phyloP scores from a whole-genome alignment of 2,329 filamentous ascomycete species.

The Ascochyta viciae-villosae region DNA sequence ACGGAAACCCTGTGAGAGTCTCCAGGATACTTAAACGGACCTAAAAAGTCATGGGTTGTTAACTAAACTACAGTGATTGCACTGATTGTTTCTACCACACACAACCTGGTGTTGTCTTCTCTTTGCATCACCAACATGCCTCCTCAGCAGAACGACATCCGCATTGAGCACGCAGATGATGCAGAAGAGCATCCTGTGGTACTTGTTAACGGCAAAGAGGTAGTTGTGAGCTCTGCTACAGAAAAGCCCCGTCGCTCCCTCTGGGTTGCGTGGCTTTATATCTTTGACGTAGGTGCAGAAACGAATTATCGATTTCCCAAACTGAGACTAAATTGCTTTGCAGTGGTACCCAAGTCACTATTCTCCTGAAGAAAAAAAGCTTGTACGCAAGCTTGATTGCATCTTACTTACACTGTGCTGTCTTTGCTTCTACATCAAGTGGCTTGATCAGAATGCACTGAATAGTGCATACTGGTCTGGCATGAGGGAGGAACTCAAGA shows the following conservation, averaged over 20 bases:
- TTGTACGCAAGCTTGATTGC: constrained; percentile 28
- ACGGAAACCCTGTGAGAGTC: not conserved
- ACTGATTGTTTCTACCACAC: not conserved
- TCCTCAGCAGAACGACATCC: constrained; percentile 9
- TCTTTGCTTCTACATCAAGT: constrained; percentile 34
- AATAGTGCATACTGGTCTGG: constrained; percentile 31
- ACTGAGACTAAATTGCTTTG: not conserved
- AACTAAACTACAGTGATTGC: not conserved
- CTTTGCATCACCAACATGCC: constrained; percentile 1
- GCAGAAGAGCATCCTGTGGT: constrained; percentile 9
- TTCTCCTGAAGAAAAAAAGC: constrained; percentile 27
- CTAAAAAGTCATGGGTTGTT: not conserved
- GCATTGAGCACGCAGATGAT: constrained; percentile 8
- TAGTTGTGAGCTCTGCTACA: constrained; percentile 29
- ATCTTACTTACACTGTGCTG: constrained; percentile 30
- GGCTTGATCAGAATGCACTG: constrained; percentile 31
- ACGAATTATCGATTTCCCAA: not conserved
- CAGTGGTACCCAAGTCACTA: constrained; percentile 33
- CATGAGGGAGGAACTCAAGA: constrained; percentile 29
- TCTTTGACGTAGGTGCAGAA: constrained; percentile 22
- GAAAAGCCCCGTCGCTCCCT: constrained; percentile 20
- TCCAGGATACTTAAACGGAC: constrained; percentile 6
- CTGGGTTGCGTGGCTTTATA: constrained; percentile 29
- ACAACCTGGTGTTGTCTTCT: not conserved
- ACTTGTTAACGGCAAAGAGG: constrained; percentile 23